Base-by-base conservation (phyloP, 495 filamentous ascomycete genomes). In the Gamarada debralockiae region DNA sequence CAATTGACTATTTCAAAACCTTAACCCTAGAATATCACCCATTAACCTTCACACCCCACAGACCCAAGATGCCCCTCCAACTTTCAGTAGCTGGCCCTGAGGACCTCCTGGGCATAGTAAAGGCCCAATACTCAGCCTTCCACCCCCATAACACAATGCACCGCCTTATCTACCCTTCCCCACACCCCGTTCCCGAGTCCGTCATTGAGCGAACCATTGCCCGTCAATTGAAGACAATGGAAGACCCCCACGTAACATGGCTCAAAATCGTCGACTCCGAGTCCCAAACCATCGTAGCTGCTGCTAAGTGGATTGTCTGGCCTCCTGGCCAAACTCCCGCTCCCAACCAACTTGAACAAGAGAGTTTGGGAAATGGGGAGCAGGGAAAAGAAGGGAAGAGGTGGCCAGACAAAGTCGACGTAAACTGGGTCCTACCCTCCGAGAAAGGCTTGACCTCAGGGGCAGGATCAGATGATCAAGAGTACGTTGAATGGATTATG, bases 101-200 rank as follows among this genome's bases (percentile, higher is more conserved):
- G 7, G 48, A 51, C 48, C n/a, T 51, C 0, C 48, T 36, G 2
- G 23, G 3, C 22, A n/a, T 51, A 17, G 37, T 42, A 22, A 33
- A 34, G 7, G 48, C 48, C 3, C 48, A 51, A 29, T 51, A 41
- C n/a, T 17, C 48, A 17, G 48, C 48, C 3, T 51, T 51, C 25
- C 48, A 51, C 23, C 48, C 48, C 1, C 13, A 27, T 3, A 23
- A 51, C 14, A 21, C 22, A 18, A 22, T 27, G 3, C 37, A 51
- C 21, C 20, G 29, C 1, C 20, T 51, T 12, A 17, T 51, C 48
- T 51, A 29, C 15, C 48, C 48, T 3, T 51, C 48, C 0, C 48
- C 48, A 3, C 12, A 29, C 20, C 36, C 23, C 1, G 15, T 24
- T 13, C n/a, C 48, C 2, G 36, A 40, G n/a, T 13, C 20, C 1